Conservation (phyloP, 805 yeast genomes). For the Hermanozyma aechmeae region DNA sequence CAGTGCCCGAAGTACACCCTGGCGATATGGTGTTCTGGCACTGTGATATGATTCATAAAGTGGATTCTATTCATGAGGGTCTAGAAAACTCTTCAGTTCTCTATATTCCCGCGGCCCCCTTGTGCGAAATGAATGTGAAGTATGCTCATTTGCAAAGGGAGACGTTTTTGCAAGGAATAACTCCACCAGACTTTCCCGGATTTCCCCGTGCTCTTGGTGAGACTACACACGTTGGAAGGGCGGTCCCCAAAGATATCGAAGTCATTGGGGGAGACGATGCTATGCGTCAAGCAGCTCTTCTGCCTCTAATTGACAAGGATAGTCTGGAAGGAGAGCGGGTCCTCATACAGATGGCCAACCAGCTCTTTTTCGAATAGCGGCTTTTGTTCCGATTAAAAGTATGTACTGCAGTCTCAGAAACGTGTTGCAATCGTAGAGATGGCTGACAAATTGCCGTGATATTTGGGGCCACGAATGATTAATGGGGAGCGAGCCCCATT, state of each 20-base stretch:
- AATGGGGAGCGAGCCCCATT: too few relatives aligned
- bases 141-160: conserved; percentile 13
- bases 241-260: conserved; percentile 10
- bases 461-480: too few relatives aligned
- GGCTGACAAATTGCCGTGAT: too few relatives aligned
- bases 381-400: too few relatives aligned
- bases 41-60: conserved; percentile 31
- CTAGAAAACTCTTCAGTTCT: conserved; percentile 26
- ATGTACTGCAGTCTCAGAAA: too few relatives aligned
- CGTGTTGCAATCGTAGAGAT: too few relatives aligned
- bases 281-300: too few relatives aligned
- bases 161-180: conserved; percentile 11
- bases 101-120: conserved; percentile 28
- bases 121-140: conserved; percentile 12
- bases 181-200: conserved; percentile 19
- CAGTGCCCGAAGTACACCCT: conserved; percentile 28
- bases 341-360: too few relatives aligned
- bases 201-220: conserved; percentile 13
- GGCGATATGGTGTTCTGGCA: conserved; percentile 40
- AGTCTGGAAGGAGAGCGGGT: too few relatives aligned
- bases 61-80: conserved; percentile 28
- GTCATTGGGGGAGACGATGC: conserved; percentile 10
- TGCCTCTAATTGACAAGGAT: too few relatives aligned
- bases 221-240: conserved; percentile 12
- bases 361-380: too few relatives aligned